These are phyloP conservation scores for Amaranthus palmeri DNA, from an alignment of 148 eudicot genomes.

Conservation along the genomic window DNA sequence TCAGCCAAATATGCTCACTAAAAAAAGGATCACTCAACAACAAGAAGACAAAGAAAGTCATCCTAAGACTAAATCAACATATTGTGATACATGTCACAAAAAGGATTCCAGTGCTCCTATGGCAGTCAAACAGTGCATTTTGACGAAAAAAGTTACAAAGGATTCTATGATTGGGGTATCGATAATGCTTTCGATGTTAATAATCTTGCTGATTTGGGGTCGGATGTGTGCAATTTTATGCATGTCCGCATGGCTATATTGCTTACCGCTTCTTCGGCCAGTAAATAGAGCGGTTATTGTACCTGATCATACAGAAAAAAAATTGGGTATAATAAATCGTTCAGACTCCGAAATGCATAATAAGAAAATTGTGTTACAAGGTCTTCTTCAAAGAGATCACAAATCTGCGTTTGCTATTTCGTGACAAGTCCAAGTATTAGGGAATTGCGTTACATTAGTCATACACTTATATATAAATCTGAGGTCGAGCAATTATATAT, in stretches of 20 bases:
- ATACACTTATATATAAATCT: not conserved
- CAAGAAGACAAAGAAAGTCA: not conserved
- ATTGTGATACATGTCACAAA: not conserved
- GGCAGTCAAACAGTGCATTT: not conserved
- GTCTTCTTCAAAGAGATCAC: slow-evolving; percentile 16
- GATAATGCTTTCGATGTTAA: slow-evolving; percentile 11
- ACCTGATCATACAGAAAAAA: not conserved
- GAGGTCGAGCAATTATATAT: not conserved
- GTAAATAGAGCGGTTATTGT: not conserved
- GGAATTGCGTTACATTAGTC: not conserved
- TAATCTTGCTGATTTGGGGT: slow-evolving; percentile 26
- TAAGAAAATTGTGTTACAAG: slow-evolving; percentile 17
- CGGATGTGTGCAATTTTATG: slow-evolving; percentile 29
- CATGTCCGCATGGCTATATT: slow-evolving; percentile 27
- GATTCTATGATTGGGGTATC: slow-evolving; percentile 16
- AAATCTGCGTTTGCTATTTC: slow-evolving; percentile 13
- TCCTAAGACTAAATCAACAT: not conserved
- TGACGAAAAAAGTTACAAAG: slow-evolving; percentile 2
- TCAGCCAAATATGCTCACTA: not conserved
- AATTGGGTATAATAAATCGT: not conserved
- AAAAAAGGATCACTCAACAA: not conserved
- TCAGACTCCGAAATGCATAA: slow-evolving; percentile 6
- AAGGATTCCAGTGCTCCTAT: not conserved
- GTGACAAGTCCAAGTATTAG: not conserved
- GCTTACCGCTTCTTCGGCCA: slow-evolving; percentile 9